phyloP scores from a whole-genome alignment of 495 filamentous ascomycete species.

The Schizothecium vesticola region DNA sequence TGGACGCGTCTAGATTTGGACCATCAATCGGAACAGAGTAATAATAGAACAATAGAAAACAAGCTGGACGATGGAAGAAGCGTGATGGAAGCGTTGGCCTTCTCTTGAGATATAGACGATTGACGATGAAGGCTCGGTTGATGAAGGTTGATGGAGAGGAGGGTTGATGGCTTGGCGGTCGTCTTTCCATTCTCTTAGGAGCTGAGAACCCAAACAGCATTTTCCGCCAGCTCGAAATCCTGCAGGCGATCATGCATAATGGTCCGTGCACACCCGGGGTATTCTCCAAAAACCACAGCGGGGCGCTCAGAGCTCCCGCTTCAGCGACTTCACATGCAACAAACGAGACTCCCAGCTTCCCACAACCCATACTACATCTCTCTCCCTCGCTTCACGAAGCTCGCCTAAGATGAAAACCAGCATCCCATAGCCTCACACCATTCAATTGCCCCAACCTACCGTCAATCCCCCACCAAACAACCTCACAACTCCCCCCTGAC shows the following conservation, averaged over 20 bases:
- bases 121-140: background rate
- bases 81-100: background rate
- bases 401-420: background rate
- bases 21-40: background rate
- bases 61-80: background rate
- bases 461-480: background rate
- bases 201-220: background rate
- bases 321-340: background rate
- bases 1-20: background rate
- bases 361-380: background rate
- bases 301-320: background rate
- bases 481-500: background rate
- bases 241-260: background rate
- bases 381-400: background rate
- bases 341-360: background rate
- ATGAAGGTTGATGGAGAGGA: background rate
- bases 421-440: background rate
- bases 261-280: background rate
- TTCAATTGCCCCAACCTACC: background rate
- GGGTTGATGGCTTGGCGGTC: background rate
- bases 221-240: background rate
- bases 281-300: background rate
- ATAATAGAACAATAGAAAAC: background rate
- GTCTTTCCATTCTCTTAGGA: background rate
- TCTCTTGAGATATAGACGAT: background rate